Evolutionary conservation across 2,329 filamentous ascomycete genomes (phyloP), one percentile per base, ranked within the genome.

Genomic region (Aspergillus aculeatinus): DNA sequence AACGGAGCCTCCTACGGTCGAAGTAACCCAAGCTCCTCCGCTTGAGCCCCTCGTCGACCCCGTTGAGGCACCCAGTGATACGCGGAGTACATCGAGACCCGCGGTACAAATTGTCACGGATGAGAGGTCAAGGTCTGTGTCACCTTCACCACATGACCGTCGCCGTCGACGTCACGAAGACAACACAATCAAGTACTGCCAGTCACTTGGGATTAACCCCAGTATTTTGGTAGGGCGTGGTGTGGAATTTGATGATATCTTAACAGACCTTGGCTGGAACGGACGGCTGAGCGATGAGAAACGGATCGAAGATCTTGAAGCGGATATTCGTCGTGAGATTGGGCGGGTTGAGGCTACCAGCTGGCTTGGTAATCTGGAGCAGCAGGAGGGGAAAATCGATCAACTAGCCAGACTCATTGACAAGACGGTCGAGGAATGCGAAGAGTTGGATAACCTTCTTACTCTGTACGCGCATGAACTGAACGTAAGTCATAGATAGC

Each of bases 401-500:
- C 89, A 90, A 27, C 91, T 99, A 67, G 92, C 94, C 68, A 85
- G 81, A 59, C 87, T 96, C 57, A 88, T 99, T 57, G 94, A 99
- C 72, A 84, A 89, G 64, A 90, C 92, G n/a, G 92, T 99, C 68
- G 85, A 88, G 21, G 95, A 99, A 77, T 98, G 95, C 70, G 96
- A 99, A 68, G 94, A 98, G 78, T 82, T 99, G 60, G 95, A 99
- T 73, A 96, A 96, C 61, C 82, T 99, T 44, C 81, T 99, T 55
- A 99, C 95, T 0, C 79, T 99, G 35, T 99, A 99, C 76, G 91
- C 91, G 51, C 95, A 98, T 27, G 95, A 99, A 75, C 82, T 99
- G 63, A 92, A 91, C 69, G 91, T 94, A 83, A 81, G 89, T 76
- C 27, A 10, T 49, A 29, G n/a, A 10, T 49, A 29, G n/a, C 11